Conservation (phyloP, 139 green algal species). For the Micromonas pusilla region DNA sequence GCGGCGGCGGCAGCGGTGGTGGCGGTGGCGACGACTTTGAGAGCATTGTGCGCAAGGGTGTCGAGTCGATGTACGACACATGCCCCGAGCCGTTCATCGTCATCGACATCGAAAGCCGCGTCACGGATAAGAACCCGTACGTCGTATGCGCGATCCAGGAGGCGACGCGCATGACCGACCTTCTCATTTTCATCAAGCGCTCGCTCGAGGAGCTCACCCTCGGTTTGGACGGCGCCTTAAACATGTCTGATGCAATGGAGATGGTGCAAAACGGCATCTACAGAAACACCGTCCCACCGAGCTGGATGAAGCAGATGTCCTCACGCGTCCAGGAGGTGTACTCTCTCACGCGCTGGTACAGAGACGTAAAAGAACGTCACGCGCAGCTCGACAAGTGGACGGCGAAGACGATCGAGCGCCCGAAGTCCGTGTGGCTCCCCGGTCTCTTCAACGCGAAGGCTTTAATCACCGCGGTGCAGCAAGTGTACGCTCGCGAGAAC, state of each 20-base stretch:
- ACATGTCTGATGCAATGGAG: slow-evolving; percentile 83
- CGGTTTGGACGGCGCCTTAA: slow-evolving; percentile 73
- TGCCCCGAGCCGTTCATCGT: slow-evolving; percentile 72
- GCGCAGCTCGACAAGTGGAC: slow-evolving; percentile 72
- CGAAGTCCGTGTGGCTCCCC: slow-evolving; percentile 63
- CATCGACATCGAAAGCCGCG: slow-evolving; percentile 68
- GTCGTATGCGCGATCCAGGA: slow-evolving; percentile 76
- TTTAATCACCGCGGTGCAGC: slow-evolving; percentile 79
- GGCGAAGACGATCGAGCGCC: slow-evolving; percentile 49
- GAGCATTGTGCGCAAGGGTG: slow-evolving; percentile 45
- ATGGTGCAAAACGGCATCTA: slow-evolving; percentile 56
- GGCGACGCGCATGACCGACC: slow-evolving; percentile 64
- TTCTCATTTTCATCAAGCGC: slow-evolving; percentile 69
- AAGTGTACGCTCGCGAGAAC: slow-evolving; percentile 72
- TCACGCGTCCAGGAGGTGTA: slow-evolving; percentile 76
- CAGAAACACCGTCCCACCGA: slow-evolving; percentile 58
- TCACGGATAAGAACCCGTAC: slow-evolving; percentile 74
- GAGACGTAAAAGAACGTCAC: slow-evolving; percentile 61
- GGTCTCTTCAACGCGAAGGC: slow-evolving; percentile 84
- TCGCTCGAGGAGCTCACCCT: slow-evolving; percentile 77
- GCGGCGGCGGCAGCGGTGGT: slow-evolving; percentile 44
- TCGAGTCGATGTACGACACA: slow-evolving; percentile 57
- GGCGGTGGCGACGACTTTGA: slow-evolving; percentile 41
- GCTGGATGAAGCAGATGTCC: slow-evolving; percentile 72
- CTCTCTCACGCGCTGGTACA: slow-evolving; percentile 58